Evolutionary conservation across 2,329 filamentous ascomycete species (phyloP).

Genomic region (Aspergillus arachidicola): DNA sequence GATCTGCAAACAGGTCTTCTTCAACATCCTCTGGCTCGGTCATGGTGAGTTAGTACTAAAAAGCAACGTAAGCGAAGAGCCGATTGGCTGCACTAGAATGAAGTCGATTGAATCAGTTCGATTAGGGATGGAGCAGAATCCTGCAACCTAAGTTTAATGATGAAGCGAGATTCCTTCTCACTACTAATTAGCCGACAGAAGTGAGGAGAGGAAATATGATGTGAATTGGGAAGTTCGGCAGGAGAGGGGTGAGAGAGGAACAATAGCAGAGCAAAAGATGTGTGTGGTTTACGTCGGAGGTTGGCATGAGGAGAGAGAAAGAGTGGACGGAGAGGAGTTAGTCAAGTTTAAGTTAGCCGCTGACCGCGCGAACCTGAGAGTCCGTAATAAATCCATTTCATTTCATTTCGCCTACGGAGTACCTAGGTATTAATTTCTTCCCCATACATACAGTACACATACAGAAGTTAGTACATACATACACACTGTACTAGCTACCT

Average conservation of each 20-base stretch:
- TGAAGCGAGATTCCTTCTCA: not conserved
- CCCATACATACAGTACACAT: not conserved
- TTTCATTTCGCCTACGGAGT: not conserved
- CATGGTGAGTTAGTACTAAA: conserved; percentile 56
- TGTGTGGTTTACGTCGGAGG: not conserved
- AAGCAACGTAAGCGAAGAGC: conserved; percentile 11
- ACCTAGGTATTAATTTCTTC: not conserved
- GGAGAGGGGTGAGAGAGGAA: conserved; percentile 18
- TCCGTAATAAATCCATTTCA: not conserved
- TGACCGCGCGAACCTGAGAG: not conserved
- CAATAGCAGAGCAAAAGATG: conserved; percentile 13
- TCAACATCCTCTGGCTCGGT: conserved; percentile 81
- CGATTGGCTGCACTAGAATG: conserved; percentile 1
- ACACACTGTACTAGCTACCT: too few species aligned
- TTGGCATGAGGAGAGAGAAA: conserved; percentile 7
- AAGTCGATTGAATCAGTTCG: not conserved
- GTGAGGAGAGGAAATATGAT: not conserved
- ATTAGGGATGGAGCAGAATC: not conserved
- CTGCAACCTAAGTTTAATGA: not conserved
- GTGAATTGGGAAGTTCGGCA: conserved; percentile 7
- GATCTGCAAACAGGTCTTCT: conserved; percentile 92
- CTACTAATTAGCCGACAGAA: not conserved
- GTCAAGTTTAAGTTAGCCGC: conserved; percentile 1
- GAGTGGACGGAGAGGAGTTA: conserved; percentile 8
- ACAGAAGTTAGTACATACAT: not conserved